phyloP scores from a whole-genome alignment of 78 protist species.

The slime mould (Dictyostelium discoideum) region DNA sequence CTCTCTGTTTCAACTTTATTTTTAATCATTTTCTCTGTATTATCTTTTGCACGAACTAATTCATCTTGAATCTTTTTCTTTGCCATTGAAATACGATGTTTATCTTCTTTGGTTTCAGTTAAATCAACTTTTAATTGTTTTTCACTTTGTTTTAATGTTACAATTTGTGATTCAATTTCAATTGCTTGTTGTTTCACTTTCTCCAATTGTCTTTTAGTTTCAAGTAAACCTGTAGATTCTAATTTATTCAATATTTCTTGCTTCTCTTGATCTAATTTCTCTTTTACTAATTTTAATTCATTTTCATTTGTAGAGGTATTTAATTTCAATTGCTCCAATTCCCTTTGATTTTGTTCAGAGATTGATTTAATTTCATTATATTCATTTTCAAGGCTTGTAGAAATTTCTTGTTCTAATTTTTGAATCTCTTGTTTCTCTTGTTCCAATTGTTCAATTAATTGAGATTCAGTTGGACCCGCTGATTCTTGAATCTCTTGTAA shows the following conservation, averaged over 20 bases:
- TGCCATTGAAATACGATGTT: constrained; percentile 33
- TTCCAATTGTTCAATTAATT: neutral
- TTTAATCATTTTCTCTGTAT: constrained; percentile 41
- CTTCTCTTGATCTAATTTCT: constrained; percentile 12
- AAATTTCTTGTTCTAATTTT: neutral
- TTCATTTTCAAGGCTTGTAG: neutral
- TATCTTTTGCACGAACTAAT: constrained; percentile 49
- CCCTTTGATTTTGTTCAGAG: neutral
- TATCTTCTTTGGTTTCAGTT: constrained; percentile 40
- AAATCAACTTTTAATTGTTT: constrained; percentile 12
- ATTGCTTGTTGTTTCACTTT: neutral
- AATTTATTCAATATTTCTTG: neutral
- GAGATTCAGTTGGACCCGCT: constrained; percentile 4
- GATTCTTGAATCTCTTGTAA: neutral
- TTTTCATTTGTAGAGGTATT: neutral
- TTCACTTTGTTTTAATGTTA: constrained; percentile 15
- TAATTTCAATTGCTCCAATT: neutral
- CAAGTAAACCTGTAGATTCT: constrained; percentile 25
- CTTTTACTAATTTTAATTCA: neutral
- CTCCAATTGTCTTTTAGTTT: constrained; percentile 27
- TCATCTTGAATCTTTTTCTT: constrained; percentile 68
- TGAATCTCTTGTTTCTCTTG: constrained; percentile 18
- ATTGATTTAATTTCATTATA: neutral
- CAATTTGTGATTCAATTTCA: constrained; percentile 5
- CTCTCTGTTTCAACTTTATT: constrained; percentile 45